Evolutionary conservation across 129 eudicot genomes (phyloP).

Genomic region (Helianthus tuberosus): DNA sequence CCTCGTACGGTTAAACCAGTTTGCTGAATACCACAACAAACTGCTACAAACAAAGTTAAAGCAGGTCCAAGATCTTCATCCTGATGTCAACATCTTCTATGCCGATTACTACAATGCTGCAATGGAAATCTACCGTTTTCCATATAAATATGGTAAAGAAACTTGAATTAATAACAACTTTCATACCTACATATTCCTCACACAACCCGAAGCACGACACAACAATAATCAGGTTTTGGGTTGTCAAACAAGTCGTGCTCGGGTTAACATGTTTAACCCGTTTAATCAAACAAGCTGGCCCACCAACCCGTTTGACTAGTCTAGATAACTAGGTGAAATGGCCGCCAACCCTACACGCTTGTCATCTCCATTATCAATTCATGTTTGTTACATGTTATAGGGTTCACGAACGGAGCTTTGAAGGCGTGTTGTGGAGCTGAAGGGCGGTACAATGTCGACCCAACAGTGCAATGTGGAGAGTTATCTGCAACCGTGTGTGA

Average conservation of each 20-base stretch:
- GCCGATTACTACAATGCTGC: conserved; percentile 60
- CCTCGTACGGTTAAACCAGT: conserved; percentile 34
- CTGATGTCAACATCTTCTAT: conserved; percentile 42
- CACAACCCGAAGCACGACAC: too few relatives aligned
- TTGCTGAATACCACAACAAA: conserved; percentile 45
- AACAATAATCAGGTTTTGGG: too few relatives aligned
- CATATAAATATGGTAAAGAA: conserved; percentile 42
- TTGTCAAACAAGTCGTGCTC: too few relatives aligned
- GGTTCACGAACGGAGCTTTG: conserved; percentile 25
- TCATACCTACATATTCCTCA: too few relatives aligned
- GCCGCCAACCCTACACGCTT: neutral
- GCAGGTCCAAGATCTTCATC: conserved; percentile 35
- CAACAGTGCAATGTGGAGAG: neutral
- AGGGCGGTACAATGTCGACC: conserved; percentile 23
- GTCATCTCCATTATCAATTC: neutral
- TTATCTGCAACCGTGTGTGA: conserved; percentile 25
- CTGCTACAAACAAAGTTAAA: conserved; percentile 29
- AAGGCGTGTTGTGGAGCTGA: conserved; percentile 37
- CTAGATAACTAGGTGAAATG: too few relatives aligned
- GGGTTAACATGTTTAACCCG: too few relatives aligned
- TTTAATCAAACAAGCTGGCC: too few relatives aligned
- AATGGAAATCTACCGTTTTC: conserved; percentile 36
- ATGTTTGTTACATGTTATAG: conserved; percentile 4
- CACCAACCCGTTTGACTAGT: too few relatives aligned
- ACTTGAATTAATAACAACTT: neutral